These are phyloP conservation scores for Limonium bicolor DNA, from an alignment of 148 eudicot species.

Conservation along the genomic window DNA sequence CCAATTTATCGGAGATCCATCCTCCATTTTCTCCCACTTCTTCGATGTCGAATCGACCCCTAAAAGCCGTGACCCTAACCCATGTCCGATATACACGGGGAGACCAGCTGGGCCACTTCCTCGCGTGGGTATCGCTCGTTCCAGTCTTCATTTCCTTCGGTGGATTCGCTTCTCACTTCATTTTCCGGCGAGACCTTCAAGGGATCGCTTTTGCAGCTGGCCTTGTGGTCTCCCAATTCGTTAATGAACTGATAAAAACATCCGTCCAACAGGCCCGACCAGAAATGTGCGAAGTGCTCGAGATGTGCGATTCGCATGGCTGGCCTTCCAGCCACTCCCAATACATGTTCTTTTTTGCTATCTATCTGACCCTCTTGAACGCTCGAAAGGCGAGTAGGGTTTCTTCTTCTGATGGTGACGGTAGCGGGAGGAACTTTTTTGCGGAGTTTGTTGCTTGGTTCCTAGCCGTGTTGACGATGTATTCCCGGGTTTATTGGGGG, in stretches of 20 bases:
- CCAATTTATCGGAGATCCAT: no score
- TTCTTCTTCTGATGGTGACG: no score
- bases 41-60: conserved; percentile 17
- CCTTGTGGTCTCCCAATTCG: conserved; percentile 48
- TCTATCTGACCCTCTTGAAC: conserved; percentile 43
- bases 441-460: conserved; percentile 37
- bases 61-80: conserved; percentile 74
- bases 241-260: conserved; percentile 57
- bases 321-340: conserved; percentile 94
- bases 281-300: conserved; percentile 54
- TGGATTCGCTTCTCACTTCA: conserved; percentile 64
- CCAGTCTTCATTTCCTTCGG: conserved; percentile 79
- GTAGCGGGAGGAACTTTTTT: conserved; percentile 25
- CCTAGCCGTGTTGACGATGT: conserved; percentile 57
- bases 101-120: conserved; percentile 52
- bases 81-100: conserved; percentile 77
- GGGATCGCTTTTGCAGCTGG: conserved; percentile 63
- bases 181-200: conserved; percentile 83
- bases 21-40: no score
- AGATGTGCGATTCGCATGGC: conserved; percentile 83
- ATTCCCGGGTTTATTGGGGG: conserved; percentile 87
- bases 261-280: conserved; percentile 71
- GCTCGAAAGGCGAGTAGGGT: conserved; percentile 22
- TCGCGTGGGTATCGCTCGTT: conserved; percentile 78
- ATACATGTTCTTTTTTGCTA: conserved; percentile 85